These are phyloP conservation scores for Houttuynia cordata DNA, from an alignment of 164 flowering plant genomes.

Conservation along the genomic window DNA sequence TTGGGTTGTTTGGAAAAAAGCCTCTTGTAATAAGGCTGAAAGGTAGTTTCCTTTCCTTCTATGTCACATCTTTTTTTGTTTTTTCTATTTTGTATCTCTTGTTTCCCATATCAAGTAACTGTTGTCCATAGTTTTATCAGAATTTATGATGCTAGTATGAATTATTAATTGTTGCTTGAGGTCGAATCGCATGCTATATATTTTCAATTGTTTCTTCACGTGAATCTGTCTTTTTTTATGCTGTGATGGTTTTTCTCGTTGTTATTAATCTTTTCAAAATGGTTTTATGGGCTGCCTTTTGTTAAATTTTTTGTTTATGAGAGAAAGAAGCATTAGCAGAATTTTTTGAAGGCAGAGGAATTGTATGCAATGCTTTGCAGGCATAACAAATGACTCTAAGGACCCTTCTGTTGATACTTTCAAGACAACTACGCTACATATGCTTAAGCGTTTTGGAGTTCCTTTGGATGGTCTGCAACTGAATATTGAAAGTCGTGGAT, in stretches of 20 bases:
- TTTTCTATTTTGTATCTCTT: too few species aligned
- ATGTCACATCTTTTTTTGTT: too few species aligned
- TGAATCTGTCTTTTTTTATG: neutral
- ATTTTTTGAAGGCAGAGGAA: neutral
- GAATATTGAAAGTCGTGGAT: conserved; percentile 71
- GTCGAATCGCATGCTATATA: too few species aligned
- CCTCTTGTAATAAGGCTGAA: conserved; percentile 55
- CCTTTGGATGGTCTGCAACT: conserved; percentile 62
- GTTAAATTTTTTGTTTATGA: neutral
- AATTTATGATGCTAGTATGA: too few species aligned
- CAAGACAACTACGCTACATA: conserved; percentile 51
- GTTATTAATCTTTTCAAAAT: neutral
- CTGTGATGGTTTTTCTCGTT: neutral
- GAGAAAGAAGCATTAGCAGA: neutral
- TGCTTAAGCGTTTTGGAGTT: conserved; percentile 74
- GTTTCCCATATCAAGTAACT: too few species aligned
- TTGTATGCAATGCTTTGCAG: conserved; percentile 18
- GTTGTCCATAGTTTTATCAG: too few species aligned
- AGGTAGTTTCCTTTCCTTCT: conserved; percentile 42
- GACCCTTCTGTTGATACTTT: conserved; percentile 89
- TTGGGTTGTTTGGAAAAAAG: conserved; percentile 75
- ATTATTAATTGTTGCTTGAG: neutral
- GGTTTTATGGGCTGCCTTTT: neutral
- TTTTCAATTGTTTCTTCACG: too few species aligned
- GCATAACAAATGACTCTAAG: conserved; percentile 75